These are phyloP conservation scores for Tolypocladium ovalisporum DNA, from an alignment of 2,329 filamentous ascomycete genomes.

Conservation along the genomic window DNA sequence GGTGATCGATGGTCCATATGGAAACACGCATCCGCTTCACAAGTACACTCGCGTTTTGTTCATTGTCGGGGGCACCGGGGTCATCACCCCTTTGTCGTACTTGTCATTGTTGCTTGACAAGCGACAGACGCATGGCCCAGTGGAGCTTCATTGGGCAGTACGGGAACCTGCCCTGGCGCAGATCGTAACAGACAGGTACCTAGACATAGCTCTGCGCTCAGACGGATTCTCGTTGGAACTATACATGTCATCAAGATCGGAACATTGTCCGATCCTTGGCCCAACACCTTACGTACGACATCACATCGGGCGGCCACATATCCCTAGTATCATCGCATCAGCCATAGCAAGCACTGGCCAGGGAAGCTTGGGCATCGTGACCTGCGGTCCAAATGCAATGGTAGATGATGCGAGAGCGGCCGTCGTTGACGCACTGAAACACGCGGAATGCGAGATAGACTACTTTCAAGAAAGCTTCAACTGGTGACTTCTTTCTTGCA, in stretches of 20 bases:
- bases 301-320: constrained; percentile 20
- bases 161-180: constrained; percentile 26
- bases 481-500: constrained; percentile 5
- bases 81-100: constrained; percentile 31
- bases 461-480: constrained; percentile 7
- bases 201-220: constrained; percentile 16
- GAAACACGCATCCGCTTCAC: constrained; percentile 25
- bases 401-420: constrained; percentile 29
- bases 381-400: constrained; percentile 33
- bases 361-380: constrained; percentile 27
- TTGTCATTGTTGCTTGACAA: constrained; percentile 14
- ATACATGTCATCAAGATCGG: constrained; percentile 19
- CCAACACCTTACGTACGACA: constrained; percentile 5
- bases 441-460: constrained; percentile 8
- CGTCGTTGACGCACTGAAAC: constrained; percentile 19
- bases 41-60: constrained; percentile 28
- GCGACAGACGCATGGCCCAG: constrained; percentile 6
- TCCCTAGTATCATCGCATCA: constrained; percentile 18
- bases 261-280: constrained; percentile 5
- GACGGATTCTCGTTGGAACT: constrained; percentile 22
- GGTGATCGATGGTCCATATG: constrained; percentile 34
- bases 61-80: constrained; percentile 32
- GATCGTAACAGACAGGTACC: constrained; percentile 21
- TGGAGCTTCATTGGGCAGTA: constrained; percentile 32
- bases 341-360: constrained; percentile 10